Conservation (phyloP, 129 eudicot species). For the Calendula officinalis region DNA sequence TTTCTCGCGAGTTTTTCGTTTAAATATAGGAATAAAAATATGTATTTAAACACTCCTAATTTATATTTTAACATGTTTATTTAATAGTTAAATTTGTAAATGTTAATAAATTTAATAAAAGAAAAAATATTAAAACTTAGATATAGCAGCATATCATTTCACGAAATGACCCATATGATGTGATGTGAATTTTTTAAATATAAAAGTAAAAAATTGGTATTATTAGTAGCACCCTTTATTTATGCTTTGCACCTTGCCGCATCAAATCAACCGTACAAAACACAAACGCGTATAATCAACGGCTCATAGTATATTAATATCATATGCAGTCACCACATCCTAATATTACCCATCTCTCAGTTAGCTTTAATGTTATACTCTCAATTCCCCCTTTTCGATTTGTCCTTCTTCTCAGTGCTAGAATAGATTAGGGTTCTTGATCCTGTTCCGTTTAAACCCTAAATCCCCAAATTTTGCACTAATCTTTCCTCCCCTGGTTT, state of each 20-base stretch:
- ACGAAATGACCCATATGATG: too few species aligned
- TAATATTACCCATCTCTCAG: not conserved
- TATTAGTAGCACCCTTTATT: too few species aligned
- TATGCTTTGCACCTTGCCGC: not conserved
- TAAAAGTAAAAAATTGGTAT: too few species aligned
- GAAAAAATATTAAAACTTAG: too few species aligned
- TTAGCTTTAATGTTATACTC: not conserved
- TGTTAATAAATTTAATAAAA: too few species aligned
- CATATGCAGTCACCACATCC: conserved; percentile 12
- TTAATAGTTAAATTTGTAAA: too few species aligned
- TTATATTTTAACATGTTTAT: too few species aligned
- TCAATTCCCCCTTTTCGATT: conserved; percentile 11
- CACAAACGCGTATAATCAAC: not conserved
- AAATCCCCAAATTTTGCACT: conserved; percentile 21
- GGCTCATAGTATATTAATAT: not conserved
- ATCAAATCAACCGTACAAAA: conserved; percentile 5
- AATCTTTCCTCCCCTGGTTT: not conserved
- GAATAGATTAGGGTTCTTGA: conserved; percentile 27
- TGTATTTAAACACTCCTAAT: too few species aligned
- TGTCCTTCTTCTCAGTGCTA: not conserved
- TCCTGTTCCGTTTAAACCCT: conserved; percentile 30
- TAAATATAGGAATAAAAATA: too few species aligned
- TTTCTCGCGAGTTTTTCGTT: too few species aligned
- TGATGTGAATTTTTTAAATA: too few species aligned
- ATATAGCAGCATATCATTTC: too few species aligned